These are phyloP conservation scores for Trichoderma breve DNA, from an alignment of 2,329 filamentous ascomycete genomes.

Conservation along the genomic window DNA sequence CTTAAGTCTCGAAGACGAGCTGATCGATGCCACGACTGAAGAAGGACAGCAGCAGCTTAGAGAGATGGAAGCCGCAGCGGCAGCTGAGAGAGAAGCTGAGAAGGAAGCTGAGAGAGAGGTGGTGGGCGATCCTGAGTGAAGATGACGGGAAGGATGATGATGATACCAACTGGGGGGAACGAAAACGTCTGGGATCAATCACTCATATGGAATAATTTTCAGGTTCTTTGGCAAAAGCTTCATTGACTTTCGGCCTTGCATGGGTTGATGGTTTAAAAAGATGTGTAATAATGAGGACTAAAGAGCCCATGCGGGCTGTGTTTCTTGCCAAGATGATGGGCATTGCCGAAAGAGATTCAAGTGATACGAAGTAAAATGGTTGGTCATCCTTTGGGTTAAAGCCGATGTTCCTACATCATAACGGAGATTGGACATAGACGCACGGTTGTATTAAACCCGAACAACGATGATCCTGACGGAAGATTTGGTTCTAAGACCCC, in stretches of 20 bases:
- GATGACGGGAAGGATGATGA: neutral
- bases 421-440: neutral
- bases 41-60: conserved; percentile 76
- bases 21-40: conserved; percentile 92
- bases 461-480: neutral
- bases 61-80: conserved; percentile 58
- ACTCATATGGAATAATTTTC: neutral
- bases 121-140: conserved; percentile 38
- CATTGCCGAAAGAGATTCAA: neutral
- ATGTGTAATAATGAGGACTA: neutral
- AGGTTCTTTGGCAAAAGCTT: neutral
- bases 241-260: neutral
- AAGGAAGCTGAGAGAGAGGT: neutral
- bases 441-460: neutral
- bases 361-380: neutral
- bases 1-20: conserved; percentile 85
- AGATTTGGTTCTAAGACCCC: neutral
- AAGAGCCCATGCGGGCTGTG: neutral
- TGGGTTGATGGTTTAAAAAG: neutral
- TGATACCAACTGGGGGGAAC: neutral
- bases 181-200: neutral
- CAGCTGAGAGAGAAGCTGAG: conserved; percentile 22
- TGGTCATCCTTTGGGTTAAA: neutral
- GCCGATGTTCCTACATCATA: neutral
- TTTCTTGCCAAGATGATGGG: neutral